Percentiles rank a stretch among this genome's conserved stretches.
phyloP scores from a whole-genome alignment of 768 basidiomycete genomes.

The Serendipita vermifera region DNA sequence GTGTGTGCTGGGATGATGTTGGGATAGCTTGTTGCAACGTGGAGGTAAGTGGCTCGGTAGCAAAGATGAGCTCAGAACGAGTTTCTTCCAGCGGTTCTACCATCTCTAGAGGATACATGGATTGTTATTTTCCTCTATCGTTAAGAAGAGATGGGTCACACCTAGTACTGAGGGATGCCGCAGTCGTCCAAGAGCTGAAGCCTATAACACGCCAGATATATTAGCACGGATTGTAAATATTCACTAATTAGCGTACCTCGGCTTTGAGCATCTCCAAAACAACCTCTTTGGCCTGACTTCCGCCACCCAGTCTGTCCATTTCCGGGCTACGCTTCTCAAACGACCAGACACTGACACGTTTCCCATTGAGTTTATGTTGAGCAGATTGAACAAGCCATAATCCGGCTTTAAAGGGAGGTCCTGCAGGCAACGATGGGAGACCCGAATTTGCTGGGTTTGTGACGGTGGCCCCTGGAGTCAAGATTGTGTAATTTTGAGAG shows the following conservation, averaged over 20 bases:
- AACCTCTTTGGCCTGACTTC: conserved; percentile 51
- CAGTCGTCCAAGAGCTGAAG: conserved; percentile 66
- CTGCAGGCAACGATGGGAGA: conserved; percentile 28
- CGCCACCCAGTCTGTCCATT: conserved; percentile 57
- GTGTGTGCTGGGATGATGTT: conserved; percentile 38
- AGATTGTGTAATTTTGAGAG: conserved; percentile 62
- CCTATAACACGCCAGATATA: conserved; percentile 32
- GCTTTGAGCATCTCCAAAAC: conserved; percentile 76
- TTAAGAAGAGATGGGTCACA: too few species aligned
- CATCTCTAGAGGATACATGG: conserved; percentile 51
- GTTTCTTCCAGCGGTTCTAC: conserved; percentile 96
- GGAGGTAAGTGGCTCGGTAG: conserved; percentile 80
- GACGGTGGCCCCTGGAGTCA: conserved; percentile 32
- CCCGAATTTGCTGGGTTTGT: conserved; percentile 25
- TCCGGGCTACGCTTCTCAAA: conserved; percentile 74
- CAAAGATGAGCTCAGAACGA: conserved; percentile 76
- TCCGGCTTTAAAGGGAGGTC: conserved; percentile 57
- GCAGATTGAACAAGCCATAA: conserved; percentile 83
- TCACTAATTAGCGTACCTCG: conserved; percentile 45
- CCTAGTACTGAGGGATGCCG: conserved; percentile 90
- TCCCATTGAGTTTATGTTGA: conserved; percentile 76
- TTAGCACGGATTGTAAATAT: not conserved
- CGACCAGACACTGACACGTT: conserved; percentile 85
- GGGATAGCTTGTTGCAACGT: conserved; percentile 68
- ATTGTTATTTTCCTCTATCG: too few species aligned